A percentile compares a stretch with the other conserved stretches of the same genome.
Evolutionary conservation across 2,329 filamentous ascomycete genomes (phyloP).

Genomic region (Pseudocercospora pini-densiflorae): DNA sequence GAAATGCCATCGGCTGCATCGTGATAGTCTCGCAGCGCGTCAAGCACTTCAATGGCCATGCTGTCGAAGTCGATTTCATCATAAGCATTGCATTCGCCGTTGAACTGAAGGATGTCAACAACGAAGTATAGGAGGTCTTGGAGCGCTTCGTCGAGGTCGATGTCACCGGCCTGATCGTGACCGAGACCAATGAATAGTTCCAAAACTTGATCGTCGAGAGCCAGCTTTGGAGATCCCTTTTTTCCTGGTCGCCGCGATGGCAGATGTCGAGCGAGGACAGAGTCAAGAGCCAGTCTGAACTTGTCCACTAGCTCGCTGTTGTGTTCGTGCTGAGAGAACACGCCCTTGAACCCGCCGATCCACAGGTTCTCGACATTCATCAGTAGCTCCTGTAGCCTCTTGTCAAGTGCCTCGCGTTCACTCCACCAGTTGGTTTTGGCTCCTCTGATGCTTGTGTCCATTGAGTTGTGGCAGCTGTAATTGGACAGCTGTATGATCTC

Average conservation of each 20-base stretch:
- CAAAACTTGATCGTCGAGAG: slow-evolving; percentile 70
- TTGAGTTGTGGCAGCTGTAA: slow-evolving; percentile 75
- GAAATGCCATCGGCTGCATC: slow-evolving; percentile 46
- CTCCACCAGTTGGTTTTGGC: slow-evolving; percentile 88
- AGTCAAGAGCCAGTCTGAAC: slow-evolving; percentile 79
- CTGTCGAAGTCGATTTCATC: slow-evolving; percentile 96
- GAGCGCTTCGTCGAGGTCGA: slow-evolving; percentile 85
- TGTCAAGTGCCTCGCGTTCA: slow-evolving; percentile 79
- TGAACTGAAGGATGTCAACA: slow-evolving; percentile 94
- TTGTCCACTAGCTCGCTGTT: slow-evolving; percentile 68
- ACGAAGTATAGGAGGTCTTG: slow-evolving; percentile 95
- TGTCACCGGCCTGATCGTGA: slow-evolving; percentile 67
- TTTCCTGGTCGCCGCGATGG: slow-evolving; percentile 73
- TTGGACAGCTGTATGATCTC: slow-evolving; percentile 85
- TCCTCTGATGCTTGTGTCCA: slow-evolving; percentile 73
- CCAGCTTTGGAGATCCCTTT: slow-evolving; percentile 55
- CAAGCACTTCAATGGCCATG: slow-evolving; percentile 86
- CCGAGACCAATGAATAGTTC: slow-evolving; percentile 89
- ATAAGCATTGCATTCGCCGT: slow-evolving; percentile 94
- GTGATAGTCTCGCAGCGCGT: slow-evolving; percentile 82
- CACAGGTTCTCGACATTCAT: slow-evolving; percentile 88
- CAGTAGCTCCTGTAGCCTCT: slow-evolving; percentile 75
- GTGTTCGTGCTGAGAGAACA: slow-evolving; percentile 78
- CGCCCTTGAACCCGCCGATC: slow-evolving; percentile 91
- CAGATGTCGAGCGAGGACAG: slow-evolving; percentile 79